A percentile compares a stretch with the other conserved stretches of the same genome.
Evolutionary conservation across 2,329 filamentous ascomycete genomes (phyloP).

Genomic region (Pseudogymnoascus pannorum): DNA sequence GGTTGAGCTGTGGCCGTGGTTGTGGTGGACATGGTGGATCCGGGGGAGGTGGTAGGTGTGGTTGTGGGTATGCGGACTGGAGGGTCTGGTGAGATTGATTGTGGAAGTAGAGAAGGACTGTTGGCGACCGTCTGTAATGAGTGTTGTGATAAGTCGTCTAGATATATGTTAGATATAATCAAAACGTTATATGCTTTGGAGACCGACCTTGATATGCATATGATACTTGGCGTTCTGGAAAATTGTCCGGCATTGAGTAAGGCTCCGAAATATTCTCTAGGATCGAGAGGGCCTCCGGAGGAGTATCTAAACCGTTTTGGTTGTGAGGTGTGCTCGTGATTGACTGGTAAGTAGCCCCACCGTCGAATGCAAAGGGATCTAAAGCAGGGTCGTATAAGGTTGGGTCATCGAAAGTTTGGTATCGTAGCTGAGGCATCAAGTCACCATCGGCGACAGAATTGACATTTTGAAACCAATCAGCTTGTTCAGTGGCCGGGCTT

Average conservation of each 20-base stretch:
- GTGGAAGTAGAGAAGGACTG: background rate
- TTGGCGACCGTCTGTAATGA: background rate
- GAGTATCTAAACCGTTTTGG: slow-evolving; percentile 1
- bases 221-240: background rate
- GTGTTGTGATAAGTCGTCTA: background rate
- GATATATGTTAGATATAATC: background rate
- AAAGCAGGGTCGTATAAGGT: slow-evolving; percentile 1
- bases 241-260: background rate
- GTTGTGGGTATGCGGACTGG: background rate
- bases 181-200: background rate
- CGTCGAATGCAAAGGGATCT: background rate
- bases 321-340: background rate
- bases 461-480: slow-evolving; percentile 4
- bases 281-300: background rate
- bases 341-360: slow-evolving; percentile 1
- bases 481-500: slow-evolving; percentile 1
- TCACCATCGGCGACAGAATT: background rate
- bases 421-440: background rate
- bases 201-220: slow-evolving; percentile 6
- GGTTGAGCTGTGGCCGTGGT: slow-evolving; percentile 1
- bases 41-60: background rate
- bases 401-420: background rate
- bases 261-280: background rate
- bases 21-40: slow-evolving; percentile 6
- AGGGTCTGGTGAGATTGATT: background rate